Base-by-base conservation (phyloP, 140 eudicot species). In the Oenanthe javanica region DNA sequence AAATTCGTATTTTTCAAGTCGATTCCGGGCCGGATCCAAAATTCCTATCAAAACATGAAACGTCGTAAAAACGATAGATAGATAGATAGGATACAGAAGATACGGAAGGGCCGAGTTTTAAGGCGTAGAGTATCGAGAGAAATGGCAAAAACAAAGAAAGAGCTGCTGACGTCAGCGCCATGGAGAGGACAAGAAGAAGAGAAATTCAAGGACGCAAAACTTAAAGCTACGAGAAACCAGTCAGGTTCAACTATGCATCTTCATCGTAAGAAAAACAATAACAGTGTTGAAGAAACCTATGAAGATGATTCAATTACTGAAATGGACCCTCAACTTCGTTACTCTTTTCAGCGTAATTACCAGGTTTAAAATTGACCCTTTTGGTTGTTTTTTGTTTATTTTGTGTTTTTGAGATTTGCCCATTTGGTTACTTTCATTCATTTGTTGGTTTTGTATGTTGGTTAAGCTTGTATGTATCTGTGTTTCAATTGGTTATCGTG, bases 321-420 rank as follows among this genome's bases (percentile, higher is more conserved):
- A 77, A 92, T 93, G 57, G 99, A 95, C 74, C 93, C 99, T 11
- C 93, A 95, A 75, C 89, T 95, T 27, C 99, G 98, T 36, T 95
- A 92, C 91, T 87, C 92, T 89, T 95, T 95, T 91, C 97, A 93
- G 87, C 96, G 99, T 72, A 95, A 93, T 77, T 92, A 63, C 80
- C 90, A 93, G 96, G 97, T 92, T 9, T 48, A 7, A 61, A n/a
- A 7, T 23, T n/a, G 0, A 2, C 70, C 70, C 70, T 61, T 61
- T n/a, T 59, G 66, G 6, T 10, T 36, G 23, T 36, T 46, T 45
- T 2, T 74, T 21, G 7, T 4, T 52, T 74, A 7, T 47, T 27
- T 19, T 23, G 27, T 76, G 49, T 15, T 49, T 57, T 57, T 27
- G 66, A 19, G 27, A 57, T 21, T 21, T 9, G 2, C 66, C 66